Conservation (phyloP, 1,284 basidiomycete species). For the Apiotrichum domesticum region DNA sequence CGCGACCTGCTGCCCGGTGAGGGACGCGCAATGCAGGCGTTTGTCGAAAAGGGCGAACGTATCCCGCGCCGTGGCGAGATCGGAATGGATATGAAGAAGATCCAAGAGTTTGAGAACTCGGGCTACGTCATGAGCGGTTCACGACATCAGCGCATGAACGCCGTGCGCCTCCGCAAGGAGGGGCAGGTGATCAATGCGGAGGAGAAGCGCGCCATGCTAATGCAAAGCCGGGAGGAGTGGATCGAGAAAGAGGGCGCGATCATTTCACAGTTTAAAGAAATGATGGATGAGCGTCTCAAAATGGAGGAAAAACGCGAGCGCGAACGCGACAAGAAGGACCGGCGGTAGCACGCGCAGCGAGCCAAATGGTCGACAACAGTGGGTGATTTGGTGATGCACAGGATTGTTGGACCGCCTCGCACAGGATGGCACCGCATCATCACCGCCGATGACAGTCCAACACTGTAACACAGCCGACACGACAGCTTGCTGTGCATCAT, state of each 20-base stretch:
- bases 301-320: slow-evolving; percentile 7
- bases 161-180: slow-evolving; percentile 92
- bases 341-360: no score
- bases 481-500: no score
- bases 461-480: no score
- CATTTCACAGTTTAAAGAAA: slow-evolving; percentile 64
- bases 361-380: no score
- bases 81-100: slow-evolving; percentile 78
- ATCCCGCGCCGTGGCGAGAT: slow-evolving; percentile 99
- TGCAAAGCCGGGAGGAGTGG: slow-evolving; percentile 87
- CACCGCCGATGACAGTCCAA: no score
- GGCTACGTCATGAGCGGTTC: slow-evolving; percentile 99
- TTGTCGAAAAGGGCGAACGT: slow-evolving; percentile 79
- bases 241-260: slow-evolving; percentile 70
- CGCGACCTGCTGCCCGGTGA: slow-evolving; percentile 87
- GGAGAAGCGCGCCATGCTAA: slow-evolving; percentile 89
- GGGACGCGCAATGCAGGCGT: slow-evolving; percentile 94
- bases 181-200: slow-evolving; percentile 98
- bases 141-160: slow-evolving; percentile 90
- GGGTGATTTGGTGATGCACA: no score
- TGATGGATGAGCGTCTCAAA: slow-evolving; percentile 56
- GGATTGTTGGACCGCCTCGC: no score
- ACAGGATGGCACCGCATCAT: no score
- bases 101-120: slow-evolving; percentile 75
- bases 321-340: background rate